Evolutionary conservation across 768 basidiomycete species (phyloP).

Genomic region (Agrocybe pediades): DNA sequence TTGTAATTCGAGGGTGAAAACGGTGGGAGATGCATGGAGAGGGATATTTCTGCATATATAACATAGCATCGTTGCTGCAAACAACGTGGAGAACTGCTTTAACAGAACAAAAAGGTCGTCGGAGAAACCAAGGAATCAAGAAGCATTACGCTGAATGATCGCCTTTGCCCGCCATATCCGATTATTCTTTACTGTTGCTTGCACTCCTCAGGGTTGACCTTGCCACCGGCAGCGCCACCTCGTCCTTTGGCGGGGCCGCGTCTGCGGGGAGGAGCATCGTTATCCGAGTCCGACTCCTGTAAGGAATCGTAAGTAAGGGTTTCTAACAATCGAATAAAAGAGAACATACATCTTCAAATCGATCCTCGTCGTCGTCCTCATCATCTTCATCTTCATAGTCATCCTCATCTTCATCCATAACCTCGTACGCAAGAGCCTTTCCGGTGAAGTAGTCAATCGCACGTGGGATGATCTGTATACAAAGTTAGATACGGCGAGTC

Average conservation of each 20-base stretch:
- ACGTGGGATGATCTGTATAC: slow-evolving; percentile 81
- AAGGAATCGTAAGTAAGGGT: slow-evolving; percentile 2
- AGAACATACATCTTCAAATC: slow-evolving; percentile 47
- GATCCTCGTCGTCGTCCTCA: slow-evolving; percentile 57
- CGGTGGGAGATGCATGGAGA: background rate
- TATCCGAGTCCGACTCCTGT: slow-evolving; percentile 74
- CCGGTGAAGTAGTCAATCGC: slow-evolving; percentile 98
- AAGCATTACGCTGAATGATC: background rate
- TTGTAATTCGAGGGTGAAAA: background rate
- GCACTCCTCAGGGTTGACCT: slow-evolving; percentile 83
- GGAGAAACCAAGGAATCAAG: background rate
- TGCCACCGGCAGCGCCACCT: slow-evolving; percentile 35
- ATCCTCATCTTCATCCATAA: slow-evolving; percentile 58
- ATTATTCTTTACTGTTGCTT: slow-evolving; percentile 71
- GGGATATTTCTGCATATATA: slow-evolving; percentile 1
- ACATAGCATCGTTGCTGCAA: background rate
- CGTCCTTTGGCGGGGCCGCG: slow-evolving; percentile 61
- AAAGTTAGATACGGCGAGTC: background rate
- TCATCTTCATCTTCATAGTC: slow-evolving; percentile 63
- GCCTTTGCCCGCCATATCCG: background rate
- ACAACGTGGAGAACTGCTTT: background rate
- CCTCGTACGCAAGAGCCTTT: slow-evolving; percentile 87
- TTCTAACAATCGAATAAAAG: slow-evolving; percentile 7
- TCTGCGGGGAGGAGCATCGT: slow-evolving; percentile 59
- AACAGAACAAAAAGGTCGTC: background rate